Evolutionary conservation across 2,329 filamentous ascomycete genomes (phyloP).

Genomic region (Alternaria sp.): DNA sequence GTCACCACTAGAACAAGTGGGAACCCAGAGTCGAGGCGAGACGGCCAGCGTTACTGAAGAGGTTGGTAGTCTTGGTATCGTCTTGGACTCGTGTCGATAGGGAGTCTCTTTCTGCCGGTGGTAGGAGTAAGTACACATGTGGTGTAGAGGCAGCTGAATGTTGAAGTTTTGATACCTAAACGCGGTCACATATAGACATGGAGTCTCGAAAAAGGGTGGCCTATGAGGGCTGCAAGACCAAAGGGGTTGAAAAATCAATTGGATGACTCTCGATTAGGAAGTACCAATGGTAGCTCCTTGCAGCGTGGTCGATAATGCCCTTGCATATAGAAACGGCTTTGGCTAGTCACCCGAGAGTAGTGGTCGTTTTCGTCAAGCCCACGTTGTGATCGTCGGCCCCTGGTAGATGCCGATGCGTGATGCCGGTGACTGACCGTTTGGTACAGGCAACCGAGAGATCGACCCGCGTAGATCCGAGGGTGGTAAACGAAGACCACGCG

Average conservation of each 20-base stretch:
- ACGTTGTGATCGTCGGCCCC: constrained; percentile 1
- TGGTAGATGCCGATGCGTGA: constrained; percentile 1
- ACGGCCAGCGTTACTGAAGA: not conserved
- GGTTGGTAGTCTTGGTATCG: not conserved
- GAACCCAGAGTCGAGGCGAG: not conserved
- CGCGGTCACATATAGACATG: not conserved
- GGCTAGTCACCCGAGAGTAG: not conserved
- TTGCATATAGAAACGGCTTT: not conserved
- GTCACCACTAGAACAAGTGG: not conserved
- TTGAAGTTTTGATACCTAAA: not conserved
- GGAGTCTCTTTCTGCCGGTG: not conserved
- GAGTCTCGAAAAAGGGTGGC: not conserved
- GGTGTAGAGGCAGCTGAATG: not conserved
- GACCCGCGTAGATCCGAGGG: not conserved
- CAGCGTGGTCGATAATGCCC: not conserved
- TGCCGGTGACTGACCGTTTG: constrained; percentile 9
- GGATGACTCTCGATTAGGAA: not conserved
- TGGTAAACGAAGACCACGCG: not conserved
- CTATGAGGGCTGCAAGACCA: not conserved
- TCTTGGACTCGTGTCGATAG: not conserved
- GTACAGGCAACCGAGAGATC: constrained; percentile 2
- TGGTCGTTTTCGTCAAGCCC: not conserved
- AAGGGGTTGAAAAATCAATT: not conserved
- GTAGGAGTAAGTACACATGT: not conserved
- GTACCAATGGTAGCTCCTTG: not conserved